phyloP scores from a whole-genome alignment of 225 moss, liverwort and hornwort genomes.

The Anthoceros angustus region DNA sequence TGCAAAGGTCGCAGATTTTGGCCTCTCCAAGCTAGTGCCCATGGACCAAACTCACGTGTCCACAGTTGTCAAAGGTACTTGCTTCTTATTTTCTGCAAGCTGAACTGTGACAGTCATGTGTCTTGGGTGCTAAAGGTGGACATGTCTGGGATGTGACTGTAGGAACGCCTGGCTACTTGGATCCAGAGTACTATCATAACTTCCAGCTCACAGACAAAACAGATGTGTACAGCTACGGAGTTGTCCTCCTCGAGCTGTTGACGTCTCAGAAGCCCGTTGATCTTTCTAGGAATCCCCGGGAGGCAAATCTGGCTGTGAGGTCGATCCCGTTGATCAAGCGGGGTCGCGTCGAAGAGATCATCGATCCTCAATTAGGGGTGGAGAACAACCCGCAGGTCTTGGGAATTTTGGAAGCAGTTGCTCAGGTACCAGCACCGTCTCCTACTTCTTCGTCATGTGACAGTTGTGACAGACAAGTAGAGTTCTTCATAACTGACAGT shows the following conservation, averaged over 20 bases:
- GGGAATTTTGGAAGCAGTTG: not conserved
- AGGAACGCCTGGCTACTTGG: constrained; percentile 4
- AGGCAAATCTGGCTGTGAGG: not conserved
- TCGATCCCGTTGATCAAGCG: not conserved
- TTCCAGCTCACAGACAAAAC: constrained; percentile 2
- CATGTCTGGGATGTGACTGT: not conserved
- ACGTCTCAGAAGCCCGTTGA: constrained; percentile 1
- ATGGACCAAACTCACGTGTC: not conserved
- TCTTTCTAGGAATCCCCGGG: not conserved
- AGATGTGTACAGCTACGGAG: not conserved
- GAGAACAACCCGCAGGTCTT: constrained; percentile 1
- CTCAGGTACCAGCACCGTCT: not conserved
- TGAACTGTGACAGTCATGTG: not conserved
- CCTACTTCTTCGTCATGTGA: not conserved
- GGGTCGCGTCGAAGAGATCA: not conserved
- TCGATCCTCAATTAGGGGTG: not conserved
- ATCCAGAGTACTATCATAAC: not conserved
- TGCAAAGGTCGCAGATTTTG: constrained; percentile 1
- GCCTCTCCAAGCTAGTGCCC: not conserved
- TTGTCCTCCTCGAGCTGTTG: not conserved
- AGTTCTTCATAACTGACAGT: too few relatives aligned
- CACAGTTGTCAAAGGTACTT: not conserved
- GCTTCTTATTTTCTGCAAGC: not conserved
- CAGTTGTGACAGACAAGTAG: too few relatives aligned
- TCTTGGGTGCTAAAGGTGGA: not conserved